Conservation (phyloP, 2,329 filamentous ascomycete genomes). For the Daldinia sp. region DNA sequence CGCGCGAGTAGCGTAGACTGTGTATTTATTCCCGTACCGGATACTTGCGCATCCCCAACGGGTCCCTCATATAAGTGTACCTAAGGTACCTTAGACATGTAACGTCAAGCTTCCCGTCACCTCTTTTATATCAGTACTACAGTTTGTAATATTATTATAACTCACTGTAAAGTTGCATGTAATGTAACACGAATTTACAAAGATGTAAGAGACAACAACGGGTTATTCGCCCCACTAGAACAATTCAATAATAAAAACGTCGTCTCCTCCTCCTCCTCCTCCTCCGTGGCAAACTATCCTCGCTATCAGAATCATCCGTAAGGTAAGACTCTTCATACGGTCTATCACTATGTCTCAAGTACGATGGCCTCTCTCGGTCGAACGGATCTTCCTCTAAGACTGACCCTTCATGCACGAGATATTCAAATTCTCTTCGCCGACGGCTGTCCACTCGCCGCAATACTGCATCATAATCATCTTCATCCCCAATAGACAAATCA, state of each 20-base stretch:
- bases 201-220: background rate
- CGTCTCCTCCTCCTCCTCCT: slow-evolving; percentile 19
- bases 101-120: background rate
- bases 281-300: slow-evolving; percentile 13
- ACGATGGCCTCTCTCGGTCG: slow-evolving; percentile 12
- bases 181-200: background rate
- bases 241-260: slow-evolving; percentile 15
- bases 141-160: background rate
- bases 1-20: too few relatives aligned
- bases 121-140: background rate
- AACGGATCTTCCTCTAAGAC: slow-evolving; percentile 46
- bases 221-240: background rate
- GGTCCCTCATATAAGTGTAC: background rate
- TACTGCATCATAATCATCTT: slow-evolving; percentile 34
- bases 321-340: slow-evolving; percentile 27
- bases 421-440: slow-evolving; percentile 38
- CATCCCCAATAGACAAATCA: slow-evolving; percentile 35
- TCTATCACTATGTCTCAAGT: slow-evolving; percentile 15
- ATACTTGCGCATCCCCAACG: background rate
- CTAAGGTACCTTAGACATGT: too few relatives aligned
- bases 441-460: slow-evolving; percentile 23
- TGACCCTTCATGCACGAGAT: slow-evolving; percentile 40
- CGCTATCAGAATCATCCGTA: slow-evolving; percentile 34
- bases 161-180: background rate
- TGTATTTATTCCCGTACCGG: background rate